These are phyloP conservation scores for Mycena vitilis DNA, from an alignment of 768 basidiomycete genomes.

Conservation along the genomic window DNA sequence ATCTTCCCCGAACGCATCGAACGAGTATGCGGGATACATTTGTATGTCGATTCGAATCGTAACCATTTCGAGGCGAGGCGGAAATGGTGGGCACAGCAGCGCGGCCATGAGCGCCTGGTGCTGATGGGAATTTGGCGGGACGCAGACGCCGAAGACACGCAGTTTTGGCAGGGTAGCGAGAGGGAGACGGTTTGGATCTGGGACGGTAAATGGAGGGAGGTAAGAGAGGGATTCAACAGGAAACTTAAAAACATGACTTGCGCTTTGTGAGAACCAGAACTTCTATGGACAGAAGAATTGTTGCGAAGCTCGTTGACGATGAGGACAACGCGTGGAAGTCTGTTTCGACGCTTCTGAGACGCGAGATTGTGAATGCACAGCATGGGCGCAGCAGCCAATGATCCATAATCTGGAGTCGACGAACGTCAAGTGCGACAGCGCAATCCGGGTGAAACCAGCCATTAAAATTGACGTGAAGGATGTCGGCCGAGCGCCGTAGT, in stretches of 20 bases:
- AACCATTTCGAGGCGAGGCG: neutral
- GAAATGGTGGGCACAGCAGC: neutral
- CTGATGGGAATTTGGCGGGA: neutral
- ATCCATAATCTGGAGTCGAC: neutral
- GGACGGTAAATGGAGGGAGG: neutral
- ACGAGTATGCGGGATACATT: neutral
- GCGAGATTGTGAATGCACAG: neutral
- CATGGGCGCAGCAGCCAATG: constrained; percentile 9
- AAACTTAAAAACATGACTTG: neutral
- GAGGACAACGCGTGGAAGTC: neutral
- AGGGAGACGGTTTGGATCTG: neutral
- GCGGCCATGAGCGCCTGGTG: neutral
- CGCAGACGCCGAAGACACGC: constrained; percentile 6
- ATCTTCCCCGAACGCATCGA: neutral
- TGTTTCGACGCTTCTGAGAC: constrained; percentile 6
- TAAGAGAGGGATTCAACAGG: neutral
- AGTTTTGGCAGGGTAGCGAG: neutral
- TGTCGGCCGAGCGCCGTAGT: neutral
- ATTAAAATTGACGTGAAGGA: constrained; percentile 3
- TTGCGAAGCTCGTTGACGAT: neutral
- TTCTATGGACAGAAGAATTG: neutral
- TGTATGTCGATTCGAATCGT: constrained; percentile 5
- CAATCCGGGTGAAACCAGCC: neutral
- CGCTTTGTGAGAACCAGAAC: constrained; percentile 5
- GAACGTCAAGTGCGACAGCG: constrained; percentile 1